These are phyloP conservation scores for Mariannaea sp. DNA, from an alignment of 2,329 filamentous ascomycete genomes.

Conservation along the genomic window DNA sequence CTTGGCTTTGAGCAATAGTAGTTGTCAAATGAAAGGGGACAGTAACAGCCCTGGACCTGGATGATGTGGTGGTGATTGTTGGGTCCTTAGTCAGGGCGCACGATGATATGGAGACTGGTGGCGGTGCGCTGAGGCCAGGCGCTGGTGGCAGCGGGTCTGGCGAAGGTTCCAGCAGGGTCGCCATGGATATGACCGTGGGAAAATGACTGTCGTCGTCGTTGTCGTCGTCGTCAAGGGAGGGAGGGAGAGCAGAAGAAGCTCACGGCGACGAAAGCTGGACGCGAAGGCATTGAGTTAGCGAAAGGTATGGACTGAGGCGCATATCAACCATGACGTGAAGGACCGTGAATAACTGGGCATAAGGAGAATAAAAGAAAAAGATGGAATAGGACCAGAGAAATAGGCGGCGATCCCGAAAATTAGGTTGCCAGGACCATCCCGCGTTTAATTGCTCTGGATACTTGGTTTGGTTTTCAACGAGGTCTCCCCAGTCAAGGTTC, in stretches of 20 bases:
- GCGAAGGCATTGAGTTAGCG: slow-evolving; percentile 36
- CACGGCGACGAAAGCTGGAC: slow-evolving; percentile 34
- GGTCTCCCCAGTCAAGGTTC: slow-evolving; percentile 12
- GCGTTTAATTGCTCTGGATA: slow-evolving; percentile 17
- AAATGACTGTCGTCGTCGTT: slow-evolving; percentile 8
- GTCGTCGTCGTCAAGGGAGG: slow-evolving; percentile 30
- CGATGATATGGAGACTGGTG: slow-evolving; percentile 29
- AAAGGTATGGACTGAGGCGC: slow-evolving; percentile 11
- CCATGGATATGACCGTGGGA: slow-evolving; percentile 35
- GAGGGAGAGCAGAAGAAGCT: slow-evolving; percentile 35
- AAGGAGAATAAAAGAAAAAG: neutral
- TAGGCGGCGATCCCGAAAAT: slow-evolving; percentile 10
- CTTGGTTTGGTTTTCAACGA: slow-evolving; percentile 12
- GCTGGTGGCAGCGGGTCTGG: slow-evolving; percentile 36
- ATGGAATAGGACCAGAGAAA: slow-evolving; percentile 9
- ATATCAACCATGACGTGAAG: slow-evolving; percentile 9
- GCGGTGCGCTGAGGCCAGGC: slow-evolving; percentile 38
- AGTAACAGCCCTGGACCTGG: slow-evolving; percentile 28
- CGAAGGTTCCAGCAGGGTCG: slow-evolving; percentile 34
- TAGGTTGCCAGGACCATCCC: slow-evolving; percentile 4
- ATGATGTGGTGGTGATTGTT: slow-evolving; percentile 24
- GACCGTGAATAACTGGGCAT: neutral
- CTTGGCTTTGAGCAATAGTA: slow-evolving; percentile 1
- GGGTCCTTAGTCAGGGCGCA: slow-evolving; percentile 34
- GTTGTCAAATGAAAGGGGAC: slow-evolving; percentile 1